Base-by-base conservation (phyloP, 2,329 filamentous ascomycete genomes). In the Hypocreales sp. region DNA sequence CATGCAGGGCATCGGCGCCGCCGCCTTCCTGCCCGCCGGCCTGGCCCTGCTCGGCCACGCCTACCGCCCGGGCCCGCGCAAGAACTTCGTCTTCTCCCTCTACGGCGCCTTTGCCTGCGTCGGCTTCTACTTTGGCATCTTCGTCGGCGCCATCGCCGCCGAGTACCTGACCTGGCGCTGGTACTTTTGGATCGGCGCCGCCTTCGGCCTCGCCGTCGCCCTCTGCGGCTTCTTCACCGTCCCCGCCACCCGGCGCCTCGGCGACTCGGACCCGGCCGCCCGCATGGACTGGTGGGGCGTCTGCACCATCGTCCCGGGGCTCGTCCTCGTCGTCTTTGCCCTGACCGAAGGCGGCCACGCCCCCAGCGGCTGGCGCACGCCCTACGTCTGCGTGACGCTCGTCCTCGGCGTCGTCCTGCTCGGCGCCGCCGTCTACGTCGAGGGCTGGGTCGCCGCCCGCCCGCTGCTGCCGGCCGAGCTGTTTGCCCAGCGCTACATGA, bases 281-380 rank as follows among this genome's bases (percentile, higher is more conserved):
- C 36, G 36, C 18, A 83, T 84, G 76, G 79, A 86, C 44, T 83
- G 72, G 66, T 53, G 60, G 31, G 79, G 79, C 0, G 52, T 66
- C 2, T 42, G 48, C 3, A 64, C 74, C 10, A 73, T 76, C 11
- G 61, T 80, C 0, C 60, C 64, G 0, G 79, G 75, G 0, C 48
- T 84, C 9, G 60, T 79, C 2, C 59, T 90, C 15, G 58, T 82
- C 35, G 74, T 83, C 0, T 87, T 75, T 40, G 76, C 79, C 0
- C 66, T 90, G 27, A 84, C 79, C 0, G 74, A 82, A 25, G 74
- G 72, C 7, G 67, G 72, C 0, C 71, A 81, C 45, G 77, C 77
- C 0, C 65, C 72, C 0, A 45, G 71, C 3, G 69, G 74, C 2
- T 87, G 80, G 79, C 56, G 50, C n/a, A 81, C 75, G 0, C 74